Base-by-base conservation (phyloP, 2,329 filamentous ascomycete species). In the Talaromyces pinophilus region DNA sequence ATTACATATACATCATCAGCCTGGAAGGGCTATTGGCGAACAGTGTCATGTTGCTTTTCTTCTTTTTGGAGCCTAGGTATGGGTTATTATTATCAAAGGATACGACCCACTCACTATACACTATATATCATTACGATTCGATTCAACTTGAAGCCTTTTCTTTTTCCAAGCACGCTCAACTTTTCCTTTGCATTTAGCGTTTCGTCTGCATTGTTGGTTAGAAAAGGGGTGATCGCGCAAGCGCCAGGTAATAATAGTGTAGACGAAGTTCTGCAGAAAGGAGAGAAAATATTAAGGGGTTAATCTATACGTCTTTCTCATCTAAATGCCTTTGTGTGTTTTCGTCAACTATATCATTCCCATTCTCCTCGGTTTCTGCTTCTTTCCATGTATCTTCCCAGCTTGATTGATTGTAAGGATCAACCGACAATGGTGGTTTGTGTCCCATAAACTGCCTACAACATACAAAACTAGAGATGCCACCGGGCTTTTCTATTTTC, bases 41-140 rank as follows among this genome's bases (percentile, higher is more conserved):
- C 33, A 57, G n/a, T 57, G 54, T 59, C 52, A 11, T 54, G 22
- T 61, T 61, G 11, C 22, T 61, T 52, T 60, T 40, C n/a, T 50
- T n/a, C 33, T 38, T 30, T 57, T 40, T 44, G 19, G n/a, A 19
- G 19, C 33, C 11, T 38, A 17, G 5, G 4, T 15, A 57, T 8
- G 54, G 52, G 30, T 38, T 57, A 38, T 22, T 38, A 28, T 13
- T 19, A 22, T 38, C 30, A 8, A 30, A 10, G 17, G 50, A 54
- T 33, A 54, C 50, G 28, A 54, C 25, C 50, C 50, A 33, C 28
- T 54, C 48, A 57, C 11, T 57, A 57, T 17, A 57, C n/a, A 40
- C 33, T 38, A 22, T 22, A 57, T 55, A 55, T 19, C 28, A 38
- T 35, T 19, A 55, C 22, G 52, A 55, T 55, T 19, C 15, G 50